Conservation (phyloP, 352 stramenopile genomes). For the Phytophthora parvispora region DNA sequence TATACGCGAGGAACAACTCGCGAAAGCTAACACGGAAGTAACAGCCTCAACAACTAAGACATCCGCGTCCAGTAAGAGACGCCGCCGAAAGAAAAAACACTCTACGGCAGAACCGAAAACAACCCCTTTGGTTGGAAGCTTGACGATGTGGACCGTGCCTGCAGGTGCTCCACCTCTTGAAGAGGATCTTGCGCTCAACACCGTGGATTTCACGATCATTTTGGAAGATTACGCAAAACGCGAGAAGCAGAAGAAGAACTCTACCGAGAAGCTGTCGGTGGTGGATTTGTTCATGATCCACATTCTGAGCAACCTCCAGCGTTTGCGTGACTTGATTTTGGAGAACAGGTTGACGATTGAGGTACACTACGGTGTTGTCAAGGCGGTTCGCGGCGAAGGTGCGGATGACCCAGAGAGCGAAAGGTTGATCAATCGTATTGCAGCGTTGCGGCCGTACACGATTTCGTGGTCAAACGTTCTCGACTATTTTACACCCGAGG, state of each 20-base stretch:
- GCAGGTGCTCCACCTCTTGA: slow-evolving; percentile 14
- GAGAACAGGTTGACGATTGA: slow-evolving; percentile 23
- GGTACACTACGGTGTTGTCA: slow-evolving; percentile 33
- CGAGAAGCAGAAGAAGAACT: slow-evolving; percentile 5
- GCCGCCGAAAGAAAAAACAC: slow-evolving; percentile 2
- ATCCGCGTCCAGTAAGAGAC: slow-evolving; percentile 7
- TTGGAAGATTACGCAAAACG: slow-evolving; percentile 11
- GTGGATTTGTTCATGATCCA: slow-evolving; percentile 41
- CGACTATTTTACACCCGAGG: slow-evolving; percentile 28
- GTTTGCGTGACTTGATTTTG: slow-evolving; percentile 21
- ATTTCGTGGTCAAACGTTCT: slow-evolving; percentile 42
- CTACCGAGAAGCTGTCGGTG: slow-evolving; percentile 12
- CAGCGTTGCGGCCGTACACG: slow-evolving; percentile 23
- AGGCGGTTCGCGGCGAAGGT: slow-evolving; percentile 19
- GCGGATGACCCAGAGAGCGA: slow-evolving; percentile 5
- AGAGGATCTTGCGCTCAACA: slow-evolving; percentile 27
- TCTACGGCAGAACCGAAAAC: neutral
- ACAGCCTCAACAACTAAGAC: neutral
- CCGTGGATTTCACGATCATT: slow-evolving; percentile 22
- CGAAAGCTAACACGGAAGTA: neutral
- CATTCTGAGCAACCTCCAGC: slow-evolving; percentile 24
- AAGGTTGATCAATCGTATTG: slow-evolving; percentile 24
- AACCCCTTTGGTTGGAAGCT: slow-evolving; percentile 17
- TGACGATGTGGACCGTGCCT: slow-evolving; percentile 39
- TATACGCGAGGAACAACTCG: slow-evolving; percentile 7